Conservation (phyloP, 148 eudicot species). For the Rhododendron molle region DNA sequence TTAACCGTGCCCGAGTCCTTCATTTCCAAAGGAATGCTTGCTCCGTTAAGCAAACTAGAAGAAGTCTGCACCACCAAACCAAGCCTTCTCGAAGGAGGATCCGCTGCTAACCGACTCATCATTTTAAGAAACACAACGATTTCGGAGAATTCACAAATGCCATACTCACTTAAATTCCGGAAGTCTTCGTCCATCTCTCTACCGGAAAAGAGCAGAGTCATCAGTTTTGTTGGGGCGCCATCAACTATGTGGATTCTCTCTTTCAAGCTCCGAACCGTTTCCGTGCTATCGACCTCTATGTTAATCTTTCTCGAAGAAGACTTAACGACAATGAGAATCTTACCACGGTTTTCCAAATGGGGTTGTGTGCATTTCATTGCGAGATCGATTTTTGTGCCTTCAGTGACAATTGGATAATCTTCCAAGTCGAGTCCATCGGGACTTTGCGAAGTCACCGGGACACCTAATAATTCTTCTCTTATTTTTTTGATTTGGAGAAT, state of each 20-base stretch:
- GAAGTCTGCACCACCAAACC: slow-evolving; percentile 76
- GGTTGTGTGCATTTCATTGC: slow-evolving; percentile 19
- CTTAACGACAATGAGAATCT: slow-evolving; percentile 45
- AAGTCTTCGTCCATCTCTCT: slow-evolving; percentile 70
- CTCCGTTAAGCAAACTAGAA: slow-evolving; percentile 53
- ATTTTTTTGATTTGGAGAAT: slow-evolving; percentile 62
- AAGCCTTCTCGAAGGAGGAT: slow-evolving; percentile 54
- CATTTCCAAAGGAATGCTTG: slow-evolving; percentile 71
- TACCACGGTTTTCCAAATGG: slow-evolving; percentile 7
- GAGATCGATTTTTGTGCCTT: slow-evolving; percentile 65
- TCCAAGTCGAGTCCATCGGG: slow-evolving; percentile 74
- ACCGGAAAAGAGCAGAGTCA: slow-evolving; percentile 54
- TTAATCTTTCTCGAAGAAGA: slow-evolving; percentile 48
- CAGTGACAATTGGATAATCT: slow-evolving; percentile 69
- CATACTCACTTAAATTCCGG: slow-evolving; percentile 55
- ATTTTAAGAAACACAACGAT: slow-evolving; percentile 52
- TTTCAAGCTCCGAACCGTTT: slow-evolving; percentile 75
- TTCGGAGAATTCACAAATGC: slow-evolving; percentile 48
- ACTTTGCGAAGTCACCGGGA: slow-evolving; percentile 55
- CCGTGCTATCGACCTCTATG: slow-evolving; percentile 57
- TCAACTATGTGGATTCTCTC: slow-evolving; percentile 87
- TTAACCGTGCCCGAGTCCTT: slow-evolving; percentile 54
- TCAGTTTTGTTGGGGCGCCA: slow-evolving; percentile 71
- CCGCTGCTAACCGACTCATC: slow-evolving; percentile 41
- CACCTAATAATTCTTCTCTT: slow-evolving; percentile 36